Evolutionary conservation across 2,329 filamentous ascomycete species (phyloP).

Genomic region (Hymenoscyphus infarciens): DNA sequence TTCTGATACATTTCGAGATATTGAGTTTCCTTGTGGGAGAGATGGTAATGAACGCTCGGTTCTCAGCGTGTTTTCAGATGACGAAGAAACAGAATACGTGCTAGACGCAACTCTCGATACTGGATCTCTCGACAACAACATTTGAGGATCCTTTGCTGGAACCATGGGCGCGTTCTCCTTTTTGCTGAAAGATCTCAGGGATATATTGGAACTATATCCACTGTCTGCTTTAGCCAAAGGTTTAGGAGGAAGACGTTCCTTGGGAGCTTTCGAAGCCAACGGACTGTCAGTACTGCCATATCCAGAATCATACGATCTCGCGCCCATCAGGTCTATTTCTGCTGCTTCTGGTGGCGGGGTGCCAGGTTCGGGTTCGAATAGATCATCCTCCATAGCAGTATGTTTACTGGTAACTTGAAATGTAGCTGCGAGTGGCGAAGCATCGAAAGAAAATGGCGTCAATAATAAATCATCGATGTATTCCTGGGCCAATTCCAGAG

Average conservation of each 20-base stretch:
- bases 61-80: constrained; percentile 15
- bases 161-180: constrained; percentile 19
- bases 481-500: constrained; percentile 25
- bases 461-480: constrained; percentile 29
- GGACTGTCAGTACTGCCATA: constrained; percentile 18
- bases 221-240: constrained; percentile 56
- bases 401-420: constrained; percentile 47
- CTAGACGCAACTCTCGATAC: constrained; percentile 19
- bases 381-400: constrained; percentile 45
- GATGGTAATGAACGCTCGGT: constrained; percentile 20
- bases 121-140: constrained; percentile 20
- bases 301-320: constrained; percentile 29
- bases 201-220: constrained; percentile 59
- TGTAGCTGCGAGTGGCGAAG: constrained; percentile 33
- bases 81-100: constrained; percentile 18
- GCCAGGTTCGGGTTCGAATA: constrained; percentile 39
- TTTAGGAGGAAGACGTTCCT: constrained; percentile 29
- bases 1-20: background rate
- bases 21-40: background rate
- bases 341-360: constrained; percentile 16
- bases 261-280: constrained; percentile 11
- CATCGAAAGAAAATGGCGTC: constrained; percentile 38
- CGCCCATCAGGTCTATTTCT: constrained; percentile 7
- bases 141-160: constrained; percentile 19
- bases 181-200: constrained; percentile 48